phyloP scores from a whole-genome alignment of 371 early-diverging fungal species.

The Polyrhizophydium stewartii region DNA sequence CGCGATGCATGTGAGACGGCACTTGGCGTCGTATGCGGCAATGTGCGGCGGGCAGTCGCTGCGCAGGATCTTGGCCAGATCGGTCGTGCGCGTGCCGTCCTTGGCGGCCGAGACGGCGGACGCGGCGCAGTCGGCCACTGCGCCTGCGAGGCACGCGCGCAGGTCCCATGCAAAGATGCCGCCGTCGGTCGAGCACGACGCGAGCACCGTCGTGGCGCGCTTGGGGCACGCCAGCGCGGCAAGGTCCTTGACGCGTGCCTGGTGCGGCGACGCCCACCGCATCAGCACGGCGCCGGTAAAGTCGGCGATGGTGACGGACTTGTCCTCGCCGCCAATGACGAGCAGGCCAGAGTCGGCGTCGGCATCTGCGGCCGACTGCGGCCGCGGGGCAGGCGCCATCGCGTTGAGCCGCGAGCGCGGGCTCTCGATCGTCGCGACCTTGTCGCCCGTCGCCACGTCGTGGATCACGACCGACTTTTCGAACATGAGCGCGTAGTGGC shows the following conservation, averaged over 20 bases:
- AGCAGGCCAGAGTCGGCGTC: slow-evolving; percentile 13
- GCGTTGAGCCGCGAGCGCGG: slow-evolving; percentile 20
- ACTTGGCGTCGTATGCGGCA: slow-evolving; percentile 30
- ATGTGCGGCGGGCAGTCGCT: slow-evolving; percentile 6
- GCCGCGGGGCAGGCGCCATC: slow-evolving; percentile 4
- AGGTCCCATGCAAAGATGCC: slow-evolving; percentile 38
- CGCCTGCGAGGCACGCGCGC: slow-evolving; percentile 2
- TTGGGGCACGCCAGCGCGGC: slow-evolving; percentile 6
- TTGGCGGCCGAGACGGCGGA: too few species aligned
- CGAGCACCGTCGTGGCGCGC: slow-evolving; percentile 6
- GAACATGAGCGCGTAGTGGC: slow-evolving; percentile 72
- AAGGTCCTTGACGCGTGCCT: slow-evolving; percentile 34
- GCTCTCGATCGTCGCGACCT: slow-evolving; percentile 11
- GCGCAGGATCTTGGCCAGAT: neutral
- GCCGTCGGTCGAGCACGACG: slow-evolving; percentile 41
- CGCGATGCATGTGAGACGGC: slow-evolving; percentile 33
- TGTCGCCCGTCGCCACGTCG: slow-evolving; percentile 42
- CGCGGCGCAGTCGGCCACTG: too few species aligned
- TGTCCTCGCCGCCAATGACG: slow-evolving; percentile 34
- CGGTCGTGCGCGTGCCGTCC: neutral
- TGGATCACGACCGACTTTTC: slow-evolving; percentile 67
- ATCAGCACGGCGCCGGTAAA: slow-evolving; percentile 10
- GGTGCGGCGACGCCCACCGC: slow-evolving; percentile 28
- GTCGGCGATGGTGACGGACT: slow-evolving; percentile 15
- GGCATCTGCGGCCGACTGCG: neutral